phyloP scores from a whole-genome alignment of 192 early-diverging fungal species.

The Entomortierella chlamydospora region DNA sequence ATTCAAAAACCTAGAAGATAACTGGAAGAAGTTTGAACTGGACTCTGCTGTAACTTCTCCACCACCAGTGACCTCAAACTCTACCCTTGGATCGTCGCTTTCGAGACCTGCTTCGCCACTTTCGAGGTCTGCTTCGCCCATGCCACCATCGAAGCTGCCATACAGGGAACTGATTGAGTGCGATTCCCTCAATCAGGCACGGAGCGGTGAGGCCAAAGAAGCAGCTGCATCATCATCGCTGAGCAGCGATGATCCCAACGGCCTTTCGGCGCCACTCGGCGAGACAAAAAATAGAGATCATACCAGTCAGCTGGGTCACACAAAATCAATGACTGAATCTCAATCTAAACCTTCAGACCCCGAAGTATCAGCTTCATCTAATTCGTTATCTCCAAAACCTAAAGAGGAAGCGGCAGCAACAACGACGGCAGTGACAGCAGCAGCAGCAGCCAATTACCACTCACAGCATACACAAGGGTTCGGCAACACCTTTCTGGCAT shows the following conservation, averaged over 20 bases:
- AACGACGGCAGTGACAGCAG: neutral
- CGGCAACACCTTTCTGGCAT: conserved; percentile 19
- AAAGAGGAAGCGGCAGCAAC: too few relatives aligned
- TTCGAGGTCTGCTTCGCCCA: conserved; percentile 13
- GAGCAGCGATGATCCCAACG: conserved; percentile 4
- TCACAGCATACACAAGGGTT: conserved; percentile 2
- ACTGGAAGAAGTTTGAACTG: conserved; percentile 34
- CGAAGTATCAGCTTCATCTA: neutral
- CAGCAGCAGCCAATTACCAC: neutral
- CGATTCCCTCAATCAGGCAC: conserved; percentile 7
- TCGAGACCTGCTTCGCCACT: neutral
- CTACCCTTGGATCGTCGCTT: neutral
- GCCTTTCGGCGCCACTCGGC: too few relatives aligned
- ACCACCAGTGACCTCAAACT: neutral
- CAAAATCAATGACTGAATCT: conserved; percentile 1
- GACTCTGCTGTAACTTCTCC: conserved; percentile 10
- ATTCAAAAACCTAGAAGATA: conserved; percentile 39
- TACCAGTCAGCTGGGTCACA: conserved; percentile 2
- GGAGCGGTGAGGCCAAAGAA: neutral
- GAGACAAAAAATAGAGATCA: neutral
- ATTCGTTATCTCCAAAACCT: neutral
- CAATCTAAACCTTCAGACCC: neutral
- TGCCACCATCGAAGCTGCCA: conserved; percentile 15
- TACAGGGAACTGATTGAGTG: conserved; percentile 47
- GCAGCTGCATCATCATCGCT: neutral